Evolutionary conservation across 345 rosid species (phyloP).

Genomic region (Ailanthus altissimus): DNA sequence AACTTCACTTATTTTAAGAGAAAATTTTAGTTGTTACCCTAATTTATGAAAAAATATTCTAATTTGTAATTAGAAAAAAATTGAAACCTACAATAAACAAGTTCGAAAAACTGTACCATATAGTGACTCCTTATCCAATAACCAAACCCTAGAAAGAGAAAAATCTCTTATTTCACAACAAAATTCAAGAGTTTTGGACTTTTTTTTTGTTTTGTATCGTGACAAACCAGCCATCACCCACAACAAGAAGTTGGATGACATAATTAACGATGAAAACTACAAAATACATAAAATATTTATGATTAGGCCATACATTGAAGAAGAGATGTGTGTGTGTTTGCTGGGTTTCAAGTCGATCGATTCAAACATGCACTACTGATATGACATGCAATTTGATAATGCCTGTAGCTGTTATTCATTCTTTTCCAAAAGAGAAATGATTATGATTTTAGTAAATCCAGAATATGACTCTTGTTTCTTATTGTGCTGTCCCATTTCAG

Average conservation of each 20-base stretch:
- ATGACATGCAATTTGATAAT: not conserved
- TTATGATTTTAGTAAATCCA: not conserved
- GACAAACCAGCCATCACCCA: not conserved
- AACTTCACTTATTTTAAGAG: too few species aligned
- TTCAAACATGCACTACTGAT: not conserved
- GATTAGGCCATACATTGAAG: too few species aligned
- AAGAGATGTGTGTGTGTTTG: not conserved
- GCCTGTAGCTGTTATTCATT: not conserved
- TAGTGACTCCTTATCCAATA: too few species aligned
- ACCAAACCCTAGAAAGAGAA: not conserved
- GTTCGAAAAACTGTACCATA: too few species aligned
- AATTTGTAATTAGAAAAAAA: too few species aligned
- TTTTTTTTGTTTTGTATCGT: not conserved
- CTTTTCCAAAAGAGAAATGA: constrained; percentile 10
- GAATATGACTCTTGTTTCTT: not conserved
- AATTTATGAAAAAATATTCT: too few species aligned
- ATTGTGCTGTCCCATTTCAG: not conserved
- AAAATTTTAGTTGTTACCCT: too few species aligned
- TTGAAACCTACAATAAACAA: too few species aligned
- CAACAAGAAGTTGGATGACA: not conserved
- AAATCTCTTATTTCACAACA: constrained; percentile 12
- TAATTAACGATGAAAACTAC: not conserved
- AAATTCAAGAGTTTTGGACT: not conserved
- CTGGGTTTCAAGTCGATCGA: not conserved
- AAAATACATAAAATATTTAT: too few species aligned